A percentile compares a stretch with the other conserved stretches of the same genome.
These are phyloP conservation scores for Ogataea philodendri DNA, from an alignment of 805 yeast genomes.

Conservation along the genomic window DNA sequence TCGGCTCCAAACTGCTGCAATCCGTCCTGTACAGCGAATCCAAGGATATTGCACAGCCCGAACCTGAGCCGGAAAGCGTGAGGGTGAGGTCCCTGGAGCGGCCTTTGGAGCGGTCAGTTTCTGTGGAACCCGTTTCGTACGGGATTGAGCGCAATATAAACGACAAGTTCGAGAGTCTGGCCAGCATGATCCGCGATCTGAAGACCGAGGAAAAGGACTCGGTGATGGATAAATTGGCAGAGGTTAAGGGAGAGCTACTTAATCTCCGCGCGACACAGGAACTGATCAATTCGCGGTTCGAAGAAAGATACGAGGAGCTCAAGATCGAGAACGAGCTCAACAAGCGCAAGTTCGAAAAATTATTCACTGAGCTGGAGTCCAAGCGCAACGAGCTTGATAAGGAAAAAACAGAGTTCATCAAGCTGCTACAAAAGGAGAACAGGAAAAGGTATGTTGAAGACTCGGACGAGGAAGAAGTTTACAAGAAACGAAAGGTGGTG, in stretches of 20 bases:
- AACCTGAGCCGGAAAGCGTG: no score
- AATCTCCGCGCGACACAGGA: slow-evolving; percentile 29
- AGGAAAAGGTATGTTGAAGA: slow-evolving; percentile 15
- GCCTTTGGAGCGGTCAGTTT: no score
- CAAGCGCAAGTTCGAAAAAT: slow-evolving; percentile 25
- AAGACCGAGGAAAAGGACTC: slow-evolving; percentile 17
- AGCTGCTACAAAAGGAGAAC: slow-evolving; percentile 18
- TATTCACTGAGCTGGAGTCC: slow-evolving; percentile 26
- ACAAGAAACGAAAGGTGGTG: slow-evolving; percentile 4
- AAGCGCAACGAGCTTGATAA: slow-evolving; percentile 28
- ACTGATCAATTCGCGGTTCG: slow-evolving; percentile 64
- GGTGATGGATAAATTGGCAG: slow-evolving; percentile 20
- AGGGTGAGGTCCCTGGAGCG: no score
- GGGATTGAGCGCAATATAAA: slow-evolving; percentile 4
- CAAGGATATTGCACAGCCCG: slow-evolving; percentile 1
- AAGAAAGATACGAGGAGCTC: slow-evolving; percentile 63
- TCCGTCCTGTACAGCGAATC: slow-evolving; percentile 31
- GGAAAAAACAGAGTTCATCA: slow-evolving; percentile 28
- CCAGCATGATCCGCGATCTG: slow-evolving; percentile 21
- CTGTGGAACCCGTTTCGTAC: no score
- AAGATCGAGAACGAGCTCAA: slow-evolving; percentile 44
- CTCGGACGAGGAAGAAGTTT: slow-evolving; percentile 11
- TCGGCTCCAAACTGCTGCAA: slow-evolving; percentile 29
- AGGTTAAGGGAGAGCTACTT: slow-evolving; percentile 25
- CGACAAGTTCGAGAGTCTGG: slow-evolving; percentile 14